phyloP scores from a whole-genome alignment of 1,139 yeast species.

The Zygoascus meyerae region DNA sequence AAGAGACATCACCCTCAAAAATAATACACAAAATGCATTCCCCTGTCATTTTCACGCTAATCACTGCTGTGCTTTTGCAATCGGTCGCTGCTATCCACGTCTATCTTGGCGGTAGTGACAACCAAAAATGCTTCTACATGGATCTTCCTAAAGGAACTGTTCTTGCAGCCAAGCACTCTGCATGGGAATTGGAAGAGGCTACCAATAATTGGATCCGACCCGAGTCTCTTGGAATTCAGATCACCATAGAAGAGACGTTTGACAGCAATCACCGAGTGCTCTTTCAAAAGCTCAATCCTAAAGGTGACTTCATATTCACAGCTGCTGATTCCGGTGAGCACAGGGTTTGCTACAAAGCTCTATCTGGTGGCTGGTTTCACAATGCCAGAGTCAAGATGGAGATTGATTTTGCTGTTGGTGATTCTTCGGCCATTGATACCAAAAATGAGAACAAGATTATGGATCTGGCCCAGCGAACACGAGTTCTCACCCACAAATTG shows the following conservation, averaged over 20 bases:
- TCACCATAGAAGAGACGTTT: conserved; percentile 59
- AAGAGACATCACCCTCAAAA: background rate
- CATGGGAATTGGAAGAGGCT: conserved; percentile 49
- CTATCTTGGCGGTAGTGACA: conserved; percentile 51
- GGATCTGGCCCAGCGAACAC: conserved; percentile 48
- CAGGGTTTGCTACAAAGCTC: conserved; percentile 62
- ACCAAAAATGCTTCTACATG: conserved; percentile 57
- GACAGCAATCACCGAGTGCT: conserved; percentile 65
- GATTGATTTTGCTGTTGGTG: conserved; percentile 49
- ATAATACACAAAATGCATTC: conserved; percentile 1
- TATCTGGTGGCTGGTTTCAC: conserved; percentile 54
- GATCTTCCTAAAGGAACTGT: conserved; percentile 57
- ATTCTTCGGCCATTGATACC: conserved; percentile 46
- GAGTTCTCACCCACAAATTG: conserved; percentile 49
- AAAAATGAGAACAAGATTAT: conserved; percentile 45
- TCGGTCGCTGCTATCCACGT: conserved; percentile 39
- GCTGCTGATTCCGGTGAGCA: conserved; percentile 72
- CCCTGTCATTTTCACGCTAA: background rate
- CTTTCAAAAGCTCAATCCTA: conserved; percentile 53
- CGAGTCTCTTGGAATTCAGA: conserved; percentile 41
- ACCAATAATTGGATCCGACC: conserved; percentile 43
- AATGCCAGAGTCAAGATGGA: conserved; percentile 45
- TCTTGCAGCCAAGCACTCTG: conserved; percentile 48
- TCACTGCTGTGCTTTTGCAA: conserved; percentile 3
- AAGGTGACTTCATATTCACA: conserved; percentile 62